A percentile compares a stretch with the other conserved stretches of the same genome.
These are phyloP conservation scores for Leccinum boreale DNA, from an alignment of 768 basidiomycete genomes.

Conservation along the genomic window DNA sequence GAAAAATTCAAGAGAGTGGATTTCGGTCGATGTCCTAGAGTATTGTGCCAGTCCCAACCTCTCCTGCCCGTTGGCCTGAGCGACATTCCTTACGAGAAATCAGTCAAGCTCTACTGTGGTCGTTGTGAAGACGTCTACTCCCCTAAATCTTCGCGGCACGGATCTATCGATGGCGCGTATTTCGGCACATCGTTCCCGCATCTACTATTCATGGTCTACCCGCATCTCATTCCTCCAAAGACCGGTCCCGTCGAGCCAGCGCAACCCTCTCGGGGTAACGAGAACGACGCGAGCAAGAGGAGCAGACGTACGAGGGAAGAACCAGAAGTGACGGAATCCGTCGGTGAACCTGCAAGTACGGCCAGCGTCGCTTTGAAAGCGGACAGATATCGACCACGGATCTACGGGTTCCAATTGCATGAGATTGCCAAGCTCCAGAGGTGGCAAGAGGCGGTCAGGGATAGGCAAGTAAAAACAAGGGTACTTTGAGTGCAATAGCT, in stretches of 20 bases:
- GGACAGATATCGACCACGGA: constrained; percentile 87
- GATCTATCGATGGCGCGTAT: constrained; percentile 97
- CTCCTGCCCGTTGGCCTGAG: constrained; percentile 96
- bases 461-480: constrained; percentile 49
- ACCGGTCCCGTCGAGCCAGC: constrained; percentile 45
- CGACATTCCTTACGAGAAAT: constrained; percentile 97
- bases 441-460: constrained; percentile 94
- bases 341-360: constrained; percentile 71
- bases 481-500: background rate
- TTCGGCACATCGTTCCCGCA: constrained; percentile 99
- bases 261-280: constrained; percentile 23
- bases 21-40: constrained; percentile 97
- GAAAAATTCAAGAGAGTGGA: constrained; percentile 99
- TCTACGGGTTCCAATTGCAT: constrained; percentile 96
- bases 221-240: constrained; percentile 87
- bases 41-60: constrained; percentile 90
- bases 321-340: constrained; percentile 46
- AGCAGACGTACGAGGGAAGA: constrained; percentile 55
- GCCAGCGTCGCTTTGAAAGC: constrained; percentile 83
- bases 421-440: constrained; percentile 90
- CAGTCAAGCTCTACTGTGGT: constrained; percentile 97
- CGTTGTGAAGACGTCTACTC: constrained; percentile 98
- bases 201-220: constrained; percentile 95
- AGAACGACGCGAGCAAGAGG: constrained; percentile 34
- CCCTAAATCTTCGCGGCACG: constrained; percentile 95